Percentiles rank a stretch among this genome's conserved stretches.
Conservation (phyloP, 345 rosid species). For the Noccaea bulbosa region DNA sequence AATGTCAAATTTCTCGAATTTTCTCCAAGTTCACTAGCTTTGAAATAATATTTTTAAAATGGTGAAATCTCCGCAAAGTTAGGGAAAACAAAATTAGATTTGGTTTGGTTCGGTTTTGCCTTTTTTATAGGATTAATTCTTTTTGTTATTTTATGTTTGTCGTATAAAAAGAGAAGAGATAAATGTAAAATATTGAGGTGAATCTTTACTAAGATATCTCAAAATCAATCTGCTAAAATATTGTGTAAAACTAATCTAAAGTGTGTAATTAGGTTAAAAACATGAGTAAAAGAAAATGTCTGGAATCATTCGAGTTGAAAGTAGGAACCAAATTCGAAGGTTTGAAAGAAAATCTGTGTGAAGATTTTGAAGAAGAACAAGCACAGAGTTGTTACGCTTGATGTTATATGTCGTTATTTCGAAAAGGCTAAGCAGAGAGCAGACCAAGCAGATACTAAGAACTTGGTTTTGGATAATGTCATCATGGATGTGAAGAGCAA, state of each 20-base stretch:
- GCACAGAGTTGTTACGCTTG: constrained; percentile 56
- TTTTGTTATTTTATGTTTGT: too few species aligned
- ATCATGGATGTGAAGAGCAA: constrained; percentile 65
- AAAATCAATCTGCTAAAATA: too few species aligned
- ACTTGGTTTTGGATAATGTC: constrained; percentile 70
- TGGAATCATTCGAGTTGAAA: constrained; percentile 52
- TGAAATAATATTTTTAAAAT: too few species aligned
- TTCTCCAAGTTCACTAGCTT: background rate
- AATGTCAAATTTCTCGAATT: background rate
- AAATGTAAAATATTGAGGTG: background rate
- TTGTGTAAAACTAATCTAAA: background rate
- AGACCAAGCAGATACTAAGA: constrained; percentile 64
- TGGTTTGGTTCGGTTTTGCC: too few species aligned
- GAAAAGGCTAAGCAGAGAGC: constrained; percentile 45
- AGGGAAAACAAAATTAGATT: too few species aligned
- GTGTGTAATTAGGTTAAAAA: background rate
- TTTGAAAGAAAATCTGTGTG: constrained; percentile 51
- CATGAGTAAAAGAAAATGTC: constrained; percentile 61
- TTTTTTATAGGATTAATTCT: too few species aligned
- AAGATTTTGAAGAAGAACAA: constrained; percentile 36
- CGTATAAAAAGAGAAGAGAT: too few species aligned
- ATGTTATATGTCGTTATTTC: constrained; percentile 46
- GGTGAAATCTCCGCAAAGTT: background rate
- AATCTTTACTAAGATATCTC: too few species aligned
- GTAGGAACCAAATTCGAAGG: constrained; percentile 48